Base-by-base conservation (phyloP, 148 eudicot genomes). In the Euryodendron excelsum region DNA sequence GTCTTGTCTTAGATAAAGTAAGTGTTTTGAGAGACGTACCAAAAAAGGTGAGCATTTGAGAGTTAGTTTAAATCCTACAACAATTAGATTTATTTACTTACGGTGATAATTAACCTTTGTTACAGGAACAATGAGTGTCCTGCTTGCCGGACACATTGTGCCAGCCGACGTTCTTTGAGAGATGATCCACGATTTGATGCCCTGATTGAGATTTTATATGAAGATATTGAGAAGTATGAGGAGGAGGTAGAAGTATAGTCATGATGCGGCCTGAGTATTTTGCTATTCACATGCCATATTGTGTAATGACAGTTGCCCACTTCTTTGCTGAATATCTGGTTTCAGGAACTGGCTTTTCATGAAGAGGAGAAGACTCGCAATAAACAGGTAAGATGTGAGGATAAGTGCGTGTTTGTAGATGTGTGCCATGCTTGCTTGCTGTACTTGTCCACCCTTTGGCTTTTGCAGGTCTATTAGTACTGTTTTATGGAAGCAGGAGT, bases 71-170 rank as follows among this genome's bases (percentile, higher is more conserved):
- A 39, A 97, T 13, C 15, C 58, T 56, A 64, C 12, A 27, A 63
- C 36, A 27, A 71, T 28, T 56, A 21, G 21, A 37, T 53, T 37
- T 65, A 11, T 8, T 53, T 37, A 2, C 58, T 55, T 1, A 41
- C 53, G 41, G 74, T 74, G 74, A 36, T 69, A 28, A 50, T 55
- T 69, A 53, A 23, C 33, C 33, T 44, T 80, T 48, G 12, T 36
- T 41, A 23, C 67, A 87, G 90, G 79, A 87, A 87, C 77, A 87
- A 87, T 33, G 90, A 87, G 75, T 87, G 90, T 70, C 90, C 90
- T 76, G 88, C 90, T 81, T 87, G 90, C 82, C 90, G 90, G 63
- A 87, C 81, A 33, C 90, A 88, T 77, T 88, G 90, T 79, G 82
- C 90, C 73, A 88, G 90, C 55, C 90, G 88, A 30, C 90, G 90